Base-by-base conservation (phyloP, 495 filamentous ascomycete species). In the Lepidopterella palustris region DNA sequence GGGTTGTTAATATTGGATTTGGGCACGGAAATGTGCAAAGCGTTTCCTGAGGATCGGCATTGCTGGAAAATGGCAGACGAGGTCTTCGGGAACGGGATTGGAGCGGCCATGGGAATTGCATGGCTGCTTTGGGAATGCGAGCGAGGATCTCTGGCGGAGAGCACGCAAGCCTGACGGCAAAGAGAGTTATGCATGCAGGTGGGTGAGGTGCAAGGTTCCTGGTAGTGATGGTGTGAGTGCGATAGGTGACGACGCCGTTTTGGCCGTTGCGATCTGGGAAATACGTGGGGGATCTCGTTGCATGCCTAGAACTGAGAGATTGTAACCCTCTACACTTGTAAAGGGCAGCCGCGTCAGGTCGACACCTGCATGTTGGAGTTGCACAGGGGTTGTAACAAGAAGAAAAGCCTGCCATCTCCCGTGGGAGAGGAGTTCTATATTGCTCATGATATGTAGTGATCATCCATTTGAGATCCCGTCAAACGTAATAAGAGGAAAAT, bases 201-300 rank as follows among this genome's bases (percentile, higher is more conserved):
- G n/a, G 20, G 25, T n/a, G n/a, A n/a, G n/a, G n/a, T n/a, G n/a
- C n/a, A n/a, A n/a, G n/a, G n/a, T n/a, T 20, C 39, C 4, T 6
- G 26, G 1, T 3, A 13, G 3, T 53, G 26, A 35, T 21, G 10
- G 31, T 9, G 3, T 5, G n/a, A n/a, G 29, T 35, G 31, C 5
- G 25, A 21, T 49, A 48, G 40, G 25, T 26, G 29, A 31, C n/a
- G 57, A 20, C 15, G 23, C 24, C 1, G 47, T 18, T 26, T 6
- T 4, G 15, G 49, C 1, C 1, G 50, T 50, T 24, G 21, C 39
- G 49, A 60, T 60, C 50, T 60, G 35, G 47, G 35, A 54, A 54
- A 42, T 45, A 52, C 49, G 55, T 60, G 47, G 58, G n/a, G 31
- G 35, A 54, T 60, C 50, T 60, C 10, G 24, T 24, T 24, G 39